These are phyloP conservation scores for Biscutella laevigata DNA, from an alignment of 441 rosid species.

Conservation along the genomic window DNA sequence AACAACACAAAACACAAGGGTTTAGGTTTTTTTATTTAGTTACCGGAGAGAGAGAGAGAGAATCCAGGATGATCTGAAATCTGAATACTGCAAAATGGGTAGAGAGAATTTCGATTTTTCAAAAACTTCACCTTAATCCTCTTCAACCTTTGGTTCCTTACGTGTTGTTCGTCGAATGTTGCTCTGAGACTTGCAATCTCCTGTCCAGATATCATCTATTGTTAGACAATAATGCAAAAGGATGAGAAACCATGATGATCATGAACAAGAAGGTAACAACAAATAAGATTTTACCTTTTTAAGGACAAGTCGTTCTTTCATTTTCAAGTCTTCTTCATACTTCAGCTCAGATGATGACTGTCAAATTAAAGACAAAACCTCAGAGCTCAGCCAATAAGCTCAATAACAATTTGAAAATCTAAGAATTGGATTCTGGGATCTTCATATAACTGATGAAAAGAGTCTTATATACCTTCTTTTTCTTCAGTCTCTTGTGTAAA, in stretches of 20 bases:
- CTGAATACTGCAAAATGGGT: neutral
- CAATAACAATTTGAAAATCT: neutral
- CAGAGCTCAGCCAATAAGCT: no score
- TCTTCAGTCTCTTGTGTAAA: constrained; percentile 40
- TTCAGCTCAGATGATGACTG: constrained; percentile 79
- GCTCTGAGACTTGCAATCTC: constrained; percentile 47
- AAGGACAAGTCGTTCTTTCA: constrained; percentile 50
- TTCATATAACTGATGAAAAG: no score
- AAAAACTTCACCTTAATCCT: constrained; percentile 53
- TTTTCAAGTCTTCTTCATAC: constrained; percentile 44
- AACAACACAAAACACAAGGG: neutral
- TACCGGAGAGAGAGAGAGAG: neutral
- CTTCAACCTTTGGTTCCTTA: constrained; percentile 53
- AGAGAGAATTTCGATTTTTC: neutral
- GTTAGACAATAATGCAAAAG: neutral
- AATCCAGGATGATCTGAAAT: neutral
- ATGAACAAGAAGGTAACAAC: no score
- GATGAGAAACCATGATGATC: neutral
- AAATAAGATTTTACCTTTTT: no score
- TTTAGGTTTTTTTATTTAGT: neutral
- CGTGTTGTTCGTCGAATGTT: constrained; percentile 39
- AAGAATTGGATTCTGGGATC: neutral
- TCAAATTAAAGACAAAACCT: neutral
- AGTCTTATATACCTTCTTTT: constrained; percentile 42
- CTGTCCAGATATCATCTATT: no score